Evolutionary conservation across 257 asterid genomes (phyloP).

Genomic region (Solanum neorickii): DNA sequence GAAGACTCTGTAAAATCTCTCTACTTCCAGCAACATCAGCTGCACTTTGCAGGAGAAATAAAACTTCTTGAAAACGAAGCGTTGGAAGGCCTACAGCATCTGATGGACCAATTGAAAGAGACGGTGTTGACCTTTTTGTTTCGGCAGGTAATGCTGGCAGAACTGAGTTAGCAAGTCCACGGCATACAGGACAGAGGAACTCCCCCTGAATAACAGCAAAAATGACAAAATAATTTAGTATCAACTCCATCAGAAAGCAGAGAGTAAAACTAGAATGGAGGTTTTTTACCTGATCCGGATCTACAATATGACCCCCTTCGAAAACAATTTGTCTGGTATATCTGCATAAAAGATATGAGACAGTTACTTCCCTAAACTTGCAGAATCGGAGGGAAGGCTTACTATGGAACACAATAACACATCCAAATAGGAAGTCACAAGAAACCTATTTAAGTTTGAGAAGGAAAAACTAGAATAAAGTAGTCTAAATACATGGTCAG

Average conservation of each 20-base stretch:
- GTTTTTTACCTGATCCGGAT: conserved; percentile 78
- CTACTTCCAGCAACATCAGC: conserved; percentile 45
- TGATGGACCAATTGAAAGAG: conserved; percentile 11
- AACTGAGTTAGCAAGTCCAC: conserved; percentile 87
- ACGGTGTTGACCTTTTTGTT: conserved; percentile 19
- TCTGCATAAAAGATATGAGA: conserved; percentile 26
- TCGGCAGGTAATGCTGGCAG: conserved; percentile 56
- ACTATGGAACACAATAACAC: background rate
- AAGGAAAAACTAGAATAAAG: background rate
- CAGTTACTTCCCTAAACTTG: background rate
- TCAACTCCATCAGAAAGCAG: conserved; percentile 4
- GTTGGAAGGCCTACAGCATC: conserved; percentile 18
- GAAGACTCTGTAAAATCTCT: conserved; percentile 41
- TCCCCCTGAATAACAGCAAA: conserved; percentile 60
- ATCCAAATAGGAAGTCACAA: background rate
- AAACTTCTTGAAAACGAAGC: conserved; percentile 45
- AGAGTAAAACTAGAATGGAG: background rate
- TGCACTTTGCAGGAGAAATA: conserved; percentile 48
- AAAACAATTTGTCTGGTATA: conserved; percentile 63
- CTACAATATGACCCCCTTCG: conserved; percentile 96
- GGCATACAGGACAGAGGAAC: conserved; percentile 97
- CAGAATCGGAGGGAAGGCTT: background rate
- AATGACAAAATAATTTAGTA: conserved; percentile 3
- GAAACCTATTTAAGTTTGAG: background rate
- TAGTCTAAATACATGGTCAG: background rate